Evolutionary conservation across 1,284 basidiomycete genomes (phyloP).

Genomic region (Cronartium quercuum): DNA sequence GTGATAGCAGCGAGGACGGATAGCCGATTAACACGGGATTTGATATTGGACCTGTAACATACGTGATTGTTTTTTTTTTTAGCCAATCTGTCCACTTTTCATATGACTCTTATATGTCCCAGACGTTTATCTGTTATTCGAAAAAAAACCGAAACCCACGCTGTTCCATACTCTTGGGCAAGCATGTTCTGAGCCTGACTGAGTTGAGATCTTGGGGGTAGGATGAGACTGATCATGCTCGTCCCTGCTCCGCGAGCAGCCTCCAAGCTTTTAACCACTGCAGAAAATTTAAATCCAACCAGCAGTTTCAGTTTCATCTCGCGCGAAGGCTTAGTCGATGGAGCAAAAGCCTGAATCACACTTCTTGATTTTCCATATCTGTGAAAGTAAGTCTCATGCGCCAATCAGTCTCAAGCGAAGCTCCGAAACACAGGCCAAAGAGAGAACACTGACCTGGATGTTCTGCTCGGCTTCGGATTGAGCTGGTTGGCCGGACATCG

Average conservation of each 20-base stretch:
- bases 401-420: not conserved
- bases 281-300: not conserved
- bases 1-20: conserved; percentile 98
- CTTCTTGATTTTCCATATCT: conserved; percentile 89
- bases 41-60: conserved; percentile 73
- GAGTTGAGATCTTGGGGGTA: conserved; percentile 72
- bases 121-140: not conserved
- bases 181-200: conserved; percentile 90
- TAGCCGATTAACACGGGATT: conserved; percentile 95
- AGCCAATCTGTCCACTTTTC: conserved; percentile 59
- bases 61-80: not conserved
- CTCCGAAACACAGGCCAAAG: not conserved
- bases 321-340: not conserved
- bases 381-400: not conserved
- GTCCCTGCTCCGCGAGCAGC: conserved; percentile 91
- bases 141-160: conserved; percentile 19
- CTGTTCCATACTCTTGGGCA: conserved; percentile 81
- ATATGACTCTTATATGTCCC: not conserved
- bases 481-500: conserved; percentile 26
- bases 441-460: conserved; percentile 27
- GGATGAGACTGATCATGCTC: conserved; percentile 97
- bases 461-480: conserved; percentile 35
- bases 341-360: conserved; percentile 51
- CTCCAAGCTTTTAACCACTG: conserved; percentile 82
- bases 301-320: not conserved